Percentiles rank a stretch among this genome's conserved stretches.
These are phyloP conservation scores for Phyllosticta capitalensis DNA, from an alignment of 2,329 filamentous ascomycete genomes.

Conservation along the genomic window DNA sequence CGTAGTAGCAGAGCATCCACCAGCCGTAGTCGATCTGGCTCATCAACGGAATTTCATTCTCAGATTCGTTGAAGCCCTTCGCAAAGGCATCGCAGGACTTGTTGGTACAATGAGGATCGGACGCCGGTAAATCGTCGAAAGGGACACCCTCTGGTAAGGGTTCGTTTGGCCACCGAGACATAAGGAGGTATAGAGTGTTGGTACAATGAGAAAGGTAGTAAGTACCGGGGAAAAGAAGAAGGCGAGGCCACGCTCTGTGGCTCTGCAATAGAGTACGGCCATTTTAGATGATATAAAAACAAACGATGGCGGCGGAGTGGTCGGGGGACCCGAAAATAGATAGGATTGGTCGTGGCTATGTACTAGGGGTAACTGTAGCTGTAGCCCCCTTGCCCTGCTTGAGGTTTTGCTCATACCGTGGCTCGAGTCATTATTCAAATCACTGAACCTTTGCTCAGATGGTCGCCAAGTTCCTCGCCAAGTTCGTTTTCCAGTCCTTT, in stretches of 20 bases:
- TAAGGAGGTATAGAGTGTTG: neutral
- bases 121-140: conserved; percentile 13
- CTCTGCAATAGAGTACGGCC: neutral
- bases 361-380: neutral
- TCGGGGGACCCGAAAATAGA: neutral
- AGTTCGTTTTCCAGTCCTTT: neutral
- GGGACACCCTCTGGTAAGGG: conserved; percentile 8
- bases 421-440: neutral
- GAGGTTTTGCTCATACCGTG: neutral
- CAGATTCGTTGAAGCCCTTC: conserved; percentile 12
- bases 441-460: neutral
- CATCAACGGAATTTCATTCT: conserved; percentile 12
- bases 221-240: neutral
- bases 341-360: neutral
- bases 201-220: neutral
- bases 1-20: conserved; percentile 15
- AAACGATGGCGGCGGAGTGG: neutral
- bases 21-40: conserved; percentile 13
- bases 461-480: neutral
- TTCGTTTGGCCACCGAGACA: conserved; percentile 11
- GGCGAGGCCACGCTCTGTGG: neutral
- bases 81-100: conserved; percentile 13
- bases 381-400: neutral
- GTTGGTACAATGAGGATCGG: conserved; percentile 14
- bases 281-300: neutral